Evolutionary conservation across 2,329 filamentous ascomycete genomes (phyloP).

Genomic region (Cercospora beticola): DNA sequence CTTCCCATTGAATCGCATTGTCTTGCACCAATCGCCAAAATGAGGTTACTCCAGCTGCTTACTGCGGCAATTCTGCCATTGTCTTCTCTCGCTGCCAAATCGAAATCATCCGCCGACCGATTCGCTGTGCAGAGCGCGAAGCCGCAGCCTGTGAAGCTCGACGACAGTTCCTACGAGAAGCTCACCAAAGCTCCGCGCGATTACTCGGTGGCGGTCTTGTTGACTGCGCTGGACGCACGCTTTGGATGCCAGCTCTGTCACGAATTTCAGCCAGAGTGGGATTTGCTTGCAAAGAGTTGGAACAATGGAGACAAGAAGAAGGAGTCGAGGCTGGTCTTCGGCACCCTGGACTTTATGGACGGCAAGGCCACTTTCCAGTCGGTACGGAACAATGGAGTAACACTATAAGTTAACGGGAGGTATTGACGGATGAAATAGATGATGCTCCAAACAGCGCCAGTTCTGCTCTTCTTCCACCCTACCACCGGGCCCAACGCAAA

Average conservation of each 20-base stretch:
- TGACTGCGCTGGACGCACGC: slow-evolving; percentile 80
- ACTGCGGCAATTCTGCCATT: slow-evolving; percentile 60
- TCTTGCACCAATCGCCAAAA: slow-evolving; percentile 44
- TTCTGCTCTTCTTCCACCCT: slow-evolving; percentile 83
- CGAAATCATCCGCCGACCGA: slow-evolving; percentile 54
- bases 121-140: slow-evolving; percentile 72
- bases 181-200: slow-evolving; percentile 77
- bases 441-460: slow-evolving; percentile 88
- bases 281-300: slow-evolving; percentile 83
- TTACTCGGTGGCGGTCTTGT: slow-evolving; percentile 76
- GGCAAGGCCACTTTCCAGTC: slow-evolving; percentile 84
- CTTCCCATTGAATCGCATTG: slow-evolving; percentile 3
- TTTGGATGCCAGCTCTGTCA: slow-evolving; percentile 84
- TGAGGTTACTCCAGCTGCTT: slow-evolving; percentile 67
- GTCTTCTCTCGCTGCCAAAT: slow-evolving; percentile 58
- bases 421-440: slow-evolving; percentile 58
- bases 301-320: slow-evolving; percentile 74
- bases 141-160: slow-evolving; percentile 73
- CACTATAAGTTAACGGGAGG: neutral
- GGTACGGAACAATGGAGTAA: slow-evolving; percentile 52
- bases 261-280: slow-evolving; percentile 94
- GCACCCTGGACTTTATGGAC: slow-evolving; percentile 81
- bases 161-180: slow-evolving; percentile 71
- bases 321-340: slow-evolving; percentile 73
- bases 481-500: slow-evolving; percentile 79